These are phyloP conservation scores for Emergomyces orientalis DNA, from an alignment of 2,329 filamentous ascomycete genomes.

Conservation along the genomic window DNA sequence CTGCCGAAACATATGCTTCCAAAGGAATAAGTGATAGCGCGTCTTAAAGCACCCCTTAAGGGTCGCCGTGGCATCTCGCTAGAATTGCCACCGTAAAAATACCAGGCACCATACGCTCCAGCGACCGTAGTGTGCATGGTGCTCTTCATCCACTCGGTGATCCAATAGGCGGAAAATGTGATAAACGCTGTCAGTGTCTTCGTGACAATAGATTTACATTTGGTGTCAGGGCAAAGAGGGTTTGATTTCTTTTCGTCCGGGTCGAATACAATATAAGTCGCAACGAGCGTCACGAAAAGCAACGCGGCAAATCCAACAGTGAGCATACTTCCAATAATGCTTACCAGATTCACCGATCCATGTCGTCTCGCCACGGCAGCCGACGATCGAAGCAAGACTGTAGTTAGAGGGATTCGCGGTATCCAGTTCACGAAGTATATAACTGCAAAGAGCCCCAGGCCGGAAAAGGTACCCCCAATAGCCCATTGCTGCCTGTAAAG, in stretches of 20 bases:
- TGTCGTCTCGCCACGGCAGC: conserved; percentile 77
- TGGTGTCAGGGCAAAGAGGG: conserved; percentile 47
- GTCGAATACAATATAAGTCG: conserved; percentile 75
- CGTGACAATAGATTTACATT: conserved; percentile 66
- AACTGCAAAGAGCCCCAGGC: conserved; percentile 71
- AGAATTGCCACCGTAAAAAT: conserved; percentile 59
- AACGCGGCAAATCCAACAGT: conserved; percentile 71
- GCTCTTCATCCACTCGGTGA: conserved; percentile 88
- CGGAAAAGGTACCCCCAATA: conserved; percentile 75
- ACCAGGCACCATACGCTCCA: conserved; percentile 88
- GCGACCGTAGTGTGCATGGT: conserved; percentile 81
- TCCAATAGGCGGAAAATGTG: conserved; percentile 90
- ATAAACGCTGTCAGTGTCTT: conserved; percentile 78
- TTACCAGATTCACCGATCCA: conserved; percentile 80
- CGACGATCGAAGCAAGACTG: conserved; percentile 75
- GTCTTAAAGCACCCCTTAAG: conserved; percentile 72
- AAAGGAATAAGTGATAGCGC: conserved; percentile 82
- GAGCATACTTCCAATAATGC: conserved; percentile 68
- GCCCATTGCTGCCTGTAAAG: conserved; percentile 66
- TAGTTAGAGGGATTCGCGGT: conserved; percentile 78
- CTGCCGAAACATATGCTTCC: conserved; percentile 84
- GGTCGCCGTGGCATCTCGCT: conserved; percentile 63
- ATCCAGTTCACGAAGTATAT: conserved; percentile 87
- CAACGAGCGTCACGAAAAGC: conserved; percentile 77
- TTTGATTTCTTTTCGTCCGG: conserved; percentile 44